These are phyloP conservation scores for Paramecium caudatum DNA, from an alignment of 73 alveolate genomes.

Conservation along the genomic window DNA sequence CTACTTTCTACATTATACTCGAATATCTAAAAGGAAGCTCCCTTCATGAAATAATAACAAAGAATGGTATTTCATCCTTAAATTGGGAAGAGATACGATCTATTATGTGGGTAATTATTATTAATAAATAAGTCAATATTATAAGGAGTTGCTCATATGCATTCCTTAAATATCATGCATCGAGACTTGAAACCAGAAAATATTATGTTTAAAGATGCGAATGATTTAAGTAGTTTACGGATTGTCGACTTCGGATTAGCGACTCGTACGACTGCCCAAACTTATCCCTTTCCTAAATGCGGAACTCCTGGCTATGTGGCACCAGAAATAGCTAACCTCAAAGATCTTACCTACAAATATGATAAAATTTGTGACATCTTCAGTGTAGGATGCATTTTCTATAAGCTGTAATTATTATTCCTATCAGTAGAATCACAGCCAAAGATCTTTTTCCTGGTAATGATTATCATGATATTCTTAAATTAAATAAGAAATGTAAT, in stretches of 20 bases:
- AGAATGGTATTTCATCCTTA: neutral
- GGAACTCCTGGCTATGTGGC: constrained; percentile 91
- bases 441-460: constrained; percentile 56
- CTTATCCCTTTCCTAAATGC: constrained; percentile 69
- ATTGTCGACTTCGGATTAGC: constrained; percentile 80
- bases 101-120: neutral
- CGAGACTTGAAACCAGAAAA: constrained; percentile 98
- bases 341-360: constrained; percentile 49
- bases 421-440: constrained; percentile 19
- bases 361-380: constrained; percentile 72
- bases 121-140: constrained; percentile 69
- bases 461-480: constrained; percentile 46
- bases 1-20: constrained; percentile 62
- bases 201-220: constrained; percentile 82
- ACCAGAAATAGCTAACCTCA: constrained; percentile 82
- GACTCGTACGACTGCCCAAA: constrained; percentile 29
- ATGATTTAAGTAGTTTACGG: constrained; percentile 34
- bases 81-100: constrained; percentile 38
- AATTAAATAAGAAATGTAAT: constrained; percentile 29
- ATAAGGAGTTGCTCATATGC: constrained; percentile 87
- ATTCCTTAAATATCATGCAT: constrained; percentile 89
- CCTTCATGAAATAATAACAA: constrained; percentile 63
- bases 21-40: constrained; percentile 68
- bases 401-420: constrained; percentile 58
- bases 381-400: constrained; percentile 72